Percentiles rank a stretch among this genome's conserved stretches.
phyloP scores from a whole-genome alignment of 2,329 filamentous ascomycete species.

The Diplodia sapinea region DNA sequence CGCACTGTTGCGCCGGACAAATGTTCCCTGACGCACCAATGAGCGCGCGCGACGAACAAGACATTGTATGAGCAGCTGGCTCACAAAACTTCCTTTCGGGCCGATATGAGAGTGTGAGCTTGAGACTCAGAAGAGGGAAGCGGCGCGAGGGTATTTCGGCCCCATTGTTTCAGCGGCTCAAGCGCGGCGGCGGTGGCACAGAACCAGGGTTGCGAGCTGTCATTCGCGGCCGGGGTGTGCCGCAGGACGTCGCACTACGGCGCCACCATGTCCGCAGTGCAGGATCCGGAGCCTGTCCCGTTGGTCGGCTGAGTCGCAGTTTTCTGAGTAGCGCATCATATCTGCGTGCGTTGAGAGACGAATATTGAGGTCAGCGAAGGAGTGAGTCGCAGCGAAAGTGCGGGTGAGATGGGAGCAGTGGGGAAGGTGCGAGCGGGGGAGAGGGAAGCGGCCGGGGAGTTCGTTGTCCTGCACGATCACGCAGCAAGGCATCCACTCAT shows the following conservation, averaged over 20 bases:
- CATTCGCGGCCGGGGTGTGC: slow-evolving; percentile 12
- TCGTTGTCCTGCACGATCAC: background rate
- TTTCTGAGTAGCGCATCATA: background rate
- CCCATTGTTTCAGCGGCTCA: background rate
- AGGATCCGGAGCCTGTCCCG: background rate
- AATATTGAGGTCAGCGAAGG: too few relatives aligned
- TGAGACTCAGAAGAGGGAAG: background rate
- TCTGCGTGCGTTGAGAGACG: background rate
- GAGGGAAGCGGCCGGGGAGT: background rate
- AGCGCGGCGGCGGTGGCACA: background rate
- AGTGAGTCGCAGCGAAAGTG: background rate
- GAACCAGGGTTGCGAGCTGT: slow-evolving; percentile 7
- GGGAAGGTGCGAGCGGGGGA: background rate
- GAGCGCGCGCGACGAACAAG: background rate
- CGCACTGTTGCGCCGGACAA: background rate
- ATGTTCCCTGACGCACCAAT: background rate
- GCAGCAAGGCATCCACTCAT: background rate
- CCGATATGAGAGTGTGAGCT: too few relatives aligned
- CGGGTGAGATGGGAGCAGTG: background rate
- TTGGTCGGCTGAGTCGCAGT: background rate
- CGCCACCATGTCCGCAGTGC: background rate
- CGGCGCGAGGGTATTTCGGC: background rate
- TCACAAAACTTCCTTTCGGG: too few relatives aligned
- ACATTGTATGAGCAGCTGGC: too few relatives aligned
- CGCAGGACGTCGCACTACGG: background rate